Evolutionary conservation across 805 yeast species (phyloP).

Genomic region (Saccharomycopsis sp.): DNA sequence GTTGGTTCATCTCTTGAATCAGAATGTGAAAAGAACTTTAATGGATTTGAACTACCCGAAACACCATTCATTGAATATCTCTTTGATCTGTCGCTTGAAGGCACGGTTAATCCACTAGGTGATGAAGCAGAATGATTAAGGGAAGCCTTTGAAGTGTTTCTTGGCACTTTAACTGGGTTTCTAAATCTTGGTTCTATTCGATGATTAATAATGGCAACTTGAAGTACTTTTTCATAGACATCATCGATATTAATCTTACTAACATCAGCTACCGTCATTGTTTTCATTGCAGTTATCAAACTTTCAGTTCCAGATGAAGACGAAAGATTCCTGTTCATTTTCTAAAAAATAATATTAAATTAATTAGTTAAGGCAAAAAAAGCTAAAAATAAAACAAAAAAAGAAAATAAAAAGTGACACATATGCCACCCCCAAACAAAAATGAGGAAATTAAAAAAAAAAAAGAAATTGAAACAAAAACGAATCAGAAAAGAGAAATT

Average conservation of each 20-base stretch:
- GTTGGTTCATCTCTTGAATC: conserved; percentile 9
- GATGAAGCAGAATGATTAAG: not conserved
- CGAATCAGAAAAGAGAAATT: too few relatives aligned
- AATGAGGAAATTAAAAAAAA: too few relatives aligned
- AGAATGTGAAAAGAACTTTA: conserved; percentile 21
- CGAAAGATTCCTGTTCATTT: not conserved
- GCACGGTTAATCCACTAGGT: not conserved
- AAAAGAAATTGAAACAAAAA: too few relatives aligned
- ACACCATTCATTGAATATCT: conserved; percentile 1
- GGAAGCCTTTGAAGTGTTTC: not conserved
- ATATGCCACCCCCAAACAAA: too few relatives aligned
- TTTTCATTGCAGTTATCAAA: not conserved
- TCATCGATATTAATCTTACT: conserved; percentile 20
- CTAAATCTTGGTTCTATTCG: conserved; percentile 58
- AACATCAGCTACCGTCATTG: not conserved
- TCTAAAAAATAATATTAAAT: not conserved
- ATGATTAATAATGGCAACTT: conserved; percentile 52
- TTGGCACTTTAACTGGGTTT: conserved; percentile 25
- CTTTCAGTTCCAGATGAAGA: not conserved
- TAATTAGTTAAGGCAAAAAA: too few relatives aligned
- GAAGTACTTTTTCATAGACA: conserved; percentile 47
- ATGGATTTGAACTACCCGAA: conserved; percentile 27
- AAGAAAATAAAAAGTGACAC: too few relatives aligned
- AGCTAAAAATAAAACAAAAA: too few relatives aligned
- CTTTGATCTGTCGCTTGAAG: conserved; percentile 24